Evolutionary conservation across 2,329 filamentous ascomycete genomes (phyloP).

Genomic region (Chaetomium strumarium): DNA sequence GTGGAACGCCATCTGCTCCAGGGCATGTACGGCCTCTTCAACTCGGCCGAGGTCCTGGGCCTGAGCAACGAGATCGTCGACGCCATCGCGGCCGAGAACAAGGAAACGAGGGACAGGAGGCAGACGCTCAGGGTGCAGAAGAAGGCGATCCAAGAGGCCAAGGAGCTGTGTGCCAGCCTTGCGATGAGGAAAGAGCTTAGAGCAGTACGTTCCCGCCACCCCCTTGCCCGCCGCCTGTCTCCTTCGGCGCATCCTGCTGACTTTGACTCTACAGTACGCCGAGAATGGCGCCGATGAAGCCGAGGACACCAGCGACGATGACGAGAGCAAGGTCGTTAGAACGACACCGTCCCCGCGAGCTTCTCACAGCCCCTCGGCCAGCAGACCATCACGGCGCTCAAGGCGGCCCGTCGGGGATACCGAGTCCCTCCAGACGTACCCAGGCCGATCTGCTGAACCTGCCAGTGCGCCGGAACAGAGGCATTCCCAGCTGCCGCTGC

Average conservation of each 20-base stretch:
- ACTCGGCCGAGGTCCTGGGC: conserved; percentile 45
- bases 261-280: conserved; percentile 21
- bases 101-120: conserved; percentile 46
- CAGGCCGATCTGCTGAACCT: neutral
- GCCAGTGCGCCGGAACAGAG: neutral
- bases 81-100: conserved; percentile 48
- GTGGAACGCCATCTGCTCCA: conserved; percentile 46
- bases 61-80: conserved; percentile 42
- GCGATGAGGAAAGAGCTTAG: conserved; percentile 49
- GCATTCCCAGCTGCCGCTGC: neutral
- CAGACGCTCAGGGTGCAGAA: conserved; percentile 43
- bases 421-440: neutral
- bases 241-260: neutral
- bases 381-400: conserved; percentile 3
- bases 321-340: conserved; percentile 14
- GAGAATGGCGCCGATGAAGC: conserved; percentile 25
- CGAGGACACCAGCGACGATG: conserved; percentile 28
- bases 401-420: conserved; percentile 7
- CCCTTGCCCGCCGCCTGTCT: too few species aligned
- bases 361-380: neutral
- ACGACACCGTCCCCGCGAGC: conserved; percentile 9
- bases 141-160: conserved; percentile 45
- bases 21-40: conserved; percentile 47
- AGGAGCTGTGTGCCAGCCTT: conserved; percentile 43
- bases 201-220: conserved; percentile 19